phyloP scores from a whole-genome alignment of 306 rosid genomes.

The Morella rubra region DNA sequence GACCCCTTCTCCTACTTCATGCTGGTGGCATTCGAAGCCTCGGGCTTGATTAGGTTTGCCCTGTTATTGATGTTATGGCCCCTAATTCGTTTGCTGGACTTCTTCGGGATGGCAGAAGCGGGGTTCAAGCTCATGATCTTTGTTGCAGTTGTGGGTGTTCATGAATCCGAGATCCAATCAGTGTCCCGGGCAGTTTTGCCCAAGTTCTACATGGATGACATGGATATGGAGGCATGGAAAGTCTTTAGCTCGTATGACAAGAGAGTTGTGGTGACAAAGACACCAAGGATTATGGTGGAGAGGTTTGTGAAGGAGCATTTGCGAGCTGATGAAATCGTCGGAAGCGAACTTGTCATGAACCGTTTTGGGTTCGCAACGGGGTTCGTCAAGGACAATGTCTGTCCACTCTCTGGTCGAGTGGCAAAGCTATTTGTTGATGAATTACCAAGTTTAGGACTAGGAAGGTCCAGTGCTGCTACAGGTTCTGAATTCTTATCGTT shows the following conservation, averaged over 20 bases:
- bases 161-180: constrained; percentile 53
- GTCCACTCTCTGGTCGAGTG: constrained; percentile 27
- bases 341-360: constrained; percentile 49
- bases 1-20: constrained; percentile 76
- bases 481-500: constrained; percentile 37
- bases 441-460: constrained; percentile 48
- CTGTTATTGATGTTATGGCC: constrained; percentile 67
- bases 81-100: constrained; percentile 35
- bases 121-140: constrained; percentile 62
- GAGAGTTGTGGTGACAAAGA: constrained; percentile 63
- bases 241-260: constrained; percentile 38
- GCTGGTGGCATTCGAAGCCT: constrained; percentile 82
- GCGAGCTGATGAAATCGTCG: constrained; percentile 69
- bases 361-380: constrained; percentile 79
- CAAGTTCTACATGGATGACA: constrained; percentile 74
- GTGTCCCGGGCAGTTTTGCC: constrained; percentile 86
- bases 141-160: constrained; percentile 55
- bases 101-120: constrained; percentile 34
- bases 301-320: constrained; percentile 79
- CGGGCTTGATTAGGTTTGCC: constrained; percentile 73
- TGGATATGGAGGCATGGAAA: constrained; percentile 69
- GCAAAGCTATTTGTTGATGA: constrained; percentile 37
- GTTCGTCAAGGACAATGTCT: constrained; percentile 28
- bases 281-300: constrained; percentile 76
- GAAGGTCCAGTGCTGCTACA: constrained; percentile 28